These are phyloP conservation scores for Solanum clarkiae DNA, from an alignment of 257 asterid genomes.

Conservation along the genomic window DNA sequence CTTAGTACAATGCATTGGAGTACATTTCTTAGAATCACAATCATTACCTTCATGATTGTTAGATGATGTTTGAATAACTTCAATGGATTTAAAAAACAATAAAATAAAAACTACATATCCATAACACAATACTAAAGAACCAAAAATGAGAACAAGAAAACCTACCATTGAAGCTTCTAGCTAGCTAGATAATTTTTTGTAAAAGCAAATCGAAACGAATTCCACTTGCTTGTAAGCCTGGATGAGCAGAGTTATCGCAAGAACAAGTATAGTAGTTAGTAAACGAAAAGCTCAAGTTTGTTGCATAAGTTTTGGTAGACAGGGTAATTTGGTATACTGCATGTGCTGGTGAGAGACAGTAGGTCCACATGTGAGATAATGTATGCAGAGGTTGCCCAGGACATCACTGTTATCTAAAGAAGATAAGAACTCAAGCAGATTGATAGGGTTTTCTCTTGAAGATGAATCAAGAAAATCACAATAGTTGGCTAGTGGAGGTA, in stretches of 20 bases:
- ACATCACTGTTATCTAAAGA: neutral
- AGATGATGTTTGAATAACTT: neutral
- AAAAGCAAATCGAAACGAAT: neutral
- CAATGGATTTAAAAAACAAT: neutral
- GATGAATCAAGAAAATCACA: neutral
- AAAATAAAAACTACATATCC: neutral
- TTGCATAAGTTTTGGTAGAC: neutral
- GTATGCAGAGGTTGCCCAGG: neutral
- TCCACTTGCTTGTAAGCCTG: neutral
- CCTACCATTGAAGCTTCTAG: neutral
- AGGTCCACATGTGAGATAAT: neutral
- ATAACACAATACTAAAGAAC: neutral
- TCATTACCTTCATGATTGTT: neutral
- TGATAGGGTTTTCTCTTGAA: neutral
- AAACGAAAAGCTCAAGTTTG: neutral
- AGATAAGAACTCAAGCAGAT: neutral
- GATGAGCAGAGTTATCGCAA: neutral
- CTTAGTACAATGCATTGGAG: neutral
- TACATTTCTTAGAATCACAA: neutral
- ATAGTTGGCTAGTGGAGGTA: conserved; percentile 11
- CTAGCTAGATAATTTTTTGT: neutral
- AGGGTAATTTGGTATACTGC: neutral
- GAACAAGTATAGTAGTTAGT: neutral
- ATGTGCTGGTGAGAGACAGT: neutral
- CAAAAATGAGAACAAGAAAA: neutral